Conservation (phyloP, 2,329 filamentous ascomycete genomes). For the Fusarium illudens region DNA sequence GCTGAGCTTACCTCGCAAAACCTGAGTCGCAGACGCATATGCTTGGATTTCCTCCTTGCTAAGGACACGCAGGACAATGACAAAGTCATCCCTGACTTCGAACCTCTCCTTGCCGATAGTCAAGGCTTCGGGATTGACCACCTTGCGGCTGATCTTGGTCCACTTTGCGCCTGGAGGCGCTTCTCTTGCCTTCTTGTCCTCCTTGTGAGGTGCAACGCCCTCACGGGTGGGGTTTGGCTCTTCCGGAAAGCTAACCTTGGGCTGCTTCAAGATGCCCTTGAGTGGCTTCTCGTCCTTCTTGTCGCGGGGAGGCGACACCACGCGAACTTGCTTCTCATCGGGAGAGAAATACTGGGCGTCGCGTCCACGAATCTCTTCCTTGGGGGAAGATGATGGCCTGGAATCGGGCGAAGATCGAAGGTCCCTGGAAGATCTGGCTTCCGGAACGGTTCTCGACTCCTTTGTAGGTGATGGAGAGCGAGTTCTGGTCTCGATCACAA, state of each 20-base stretch:
- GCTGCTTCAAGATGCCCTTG: slow-evolving; percentile 86
- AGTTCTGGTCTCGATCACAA: slow-evolving; percentile 34
- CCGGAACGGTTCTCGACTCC: slow-evolving; percentile 17
- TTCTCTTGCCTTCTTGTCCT: slow-evolving; percentile 75
- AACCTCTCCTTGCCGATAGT: slow-evolving; percentile 89
- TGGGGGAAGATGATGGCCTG: slow-evolving; percentile 23
- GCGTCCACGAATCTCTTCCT: slow-evolving; percentile 53
- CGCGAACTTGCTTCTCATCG: slow-evolving; percentile 63
- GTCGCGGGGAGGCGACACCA: slow-evolving; percentile 76
- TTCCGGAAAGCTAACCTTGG: slow-evolving; percentile 85
- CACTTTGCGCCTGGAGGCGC: slow-evolving; percentile 83
- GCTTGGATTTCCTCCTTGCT: slow-evolving; percentile 89
- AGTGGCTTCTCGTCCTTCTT: slow-evolving; percentile 73
- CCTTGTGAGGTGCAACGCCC: slow-evolving; percentile 92
- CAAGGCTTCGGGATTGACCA: slow-evolving; percentile 90
- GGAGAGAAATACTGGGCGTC: slow-evolving; percentile 46
- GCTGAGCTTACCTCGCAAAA: slow-evolving; percentile 75
- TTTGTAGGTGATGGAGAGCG: slow-evolving; percentile 36
- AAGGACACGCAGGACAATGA: slow-evolving; percentile 89
- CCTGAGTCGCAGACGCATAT: slow-evolving; percentile 81
- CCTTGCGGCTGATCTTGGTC: slow-evolving; percentile 89
- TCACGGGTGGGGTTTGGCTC: slow-evolving; percentile 84
- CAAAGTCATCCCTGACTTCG: slow-evolving; percentile 90
- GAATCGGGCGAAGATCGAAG: slow-evolving; percentile 21
- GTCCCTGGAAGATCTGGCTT: slow-evolving; percentile 27